Base-by-base conservation (phyloP, 345 rosid genomes). In the Eucalyptus pauciflora region DNA sequence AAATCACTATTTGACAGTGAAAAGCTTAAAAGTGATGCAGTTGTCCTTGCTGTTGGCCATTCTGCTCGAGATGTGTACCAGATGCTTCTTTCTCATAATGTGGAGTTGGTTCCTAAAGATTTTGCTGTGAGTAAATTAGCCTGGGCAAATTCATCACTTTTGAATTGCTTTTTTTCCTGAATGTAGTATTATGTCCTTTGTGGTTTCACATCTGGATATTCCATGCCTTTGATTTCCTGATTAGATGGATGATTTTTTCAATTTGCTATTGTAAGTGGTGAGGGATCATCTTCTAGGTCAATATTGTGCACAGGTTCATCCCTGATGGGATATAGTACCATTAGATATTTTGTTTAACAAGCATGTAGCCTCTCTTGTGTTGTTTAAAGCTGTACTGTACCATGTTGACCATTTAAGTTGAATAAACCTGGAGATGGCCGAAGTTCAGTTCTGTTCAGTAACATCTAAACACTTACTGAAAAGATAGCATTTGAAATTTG, bases 31-130 rank as follows among this genome's bases (percentile, higher is more conserved):
- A 95, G 86, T 91, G 99, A 96, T 92, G 96, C 98, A 15, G 97
- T 96, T 85, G 91, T 97, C 90, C 95, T 97, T 87, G 99, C 99
- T 58, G 98, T 96, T 87, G 99, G 99, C 88, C 99, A 97, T 93
- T 97, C 99, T 92, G 99, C 99, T 87, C 98, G 98, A 89, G 99
- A 96, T 89, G 89, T 93, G 67, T 97, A 97, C 93, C 95, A 95
- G 87, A 96, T 95, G 97, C 98, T 97, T 94, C 96, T 94, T 93
- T 94, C 97, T 89, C 99, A 94, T 91, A 93, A 96, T 90, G 89
- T 95, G 48, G 95, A 95, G 87, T 88, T 97, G 93, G 92, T 91
- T 58, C 98, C 97, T 62, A 96, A 97, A 94, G 98, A 96, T 92
- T 96, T 97, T 92, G 94, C 99, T 37, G 99, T 97, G 90, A 93